Conservation (phyloP, 306 rosid species). For the Cucumis cinereus region DNA sequence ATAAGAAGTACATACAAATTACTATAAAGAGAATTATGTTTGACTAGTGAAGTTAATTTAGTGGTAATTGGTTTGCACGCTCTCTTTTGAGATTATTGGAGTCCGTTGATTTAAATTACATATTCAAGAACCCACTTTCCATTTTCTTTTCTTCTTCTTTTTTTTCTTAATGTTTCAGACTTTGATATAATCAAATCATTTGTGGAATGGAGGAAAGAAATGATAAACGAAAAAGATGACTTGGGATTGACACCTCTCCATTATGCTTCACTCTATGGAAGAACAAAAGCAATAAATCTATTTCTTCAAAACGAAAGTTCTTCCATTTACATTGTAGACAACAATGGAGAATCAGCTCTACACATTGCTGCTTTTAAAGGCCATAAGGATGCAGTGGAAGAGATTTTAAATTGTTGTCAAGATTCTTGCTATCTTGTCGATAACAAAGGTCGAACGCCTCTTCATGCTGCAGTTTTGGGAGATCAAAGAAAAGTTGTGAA, state of each 20-base stretch:
- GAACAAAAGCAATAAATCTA: neutral
- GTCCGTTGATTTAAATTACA: no score
- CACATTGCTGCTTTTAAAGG: slow-evolving; percentile 1
- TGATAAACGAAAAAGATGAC: neutral
- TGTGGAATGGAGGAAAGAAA: neutral
- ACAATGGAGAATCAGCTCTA: neutral
- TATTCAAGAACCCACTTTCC: no score
- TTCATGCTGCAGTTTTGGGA: slow-evolving; percentile 3
- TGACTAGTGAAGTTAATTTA: no score
- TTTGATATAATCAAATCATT: neutral
- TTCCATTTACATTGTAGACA: neutral
- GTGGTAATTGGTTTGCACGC: no score
- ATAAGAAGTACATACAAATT: no score
- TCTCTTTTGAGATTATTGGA: no score
- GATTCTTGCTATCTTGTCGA: neutral
- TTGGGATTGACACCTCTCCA: neutral
- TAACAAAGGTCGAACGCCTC: neutral
- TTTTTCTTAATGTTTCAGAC: neutral
- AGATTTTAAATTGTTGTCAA: neutral
- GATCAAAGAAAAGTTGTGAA: neutral
- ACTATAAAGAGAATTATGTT: no score
- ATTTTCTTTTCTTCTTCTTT: neutral
- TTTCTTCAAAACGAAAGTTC: neutral
- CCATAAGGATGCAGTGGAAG: neutral
- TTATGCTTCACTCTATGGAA: neutral